Evolutionary conservation across 106 monocot genomes (phyloP), one percentile per base, ranked within the genome.

Genomic region (Amphibolis antarctica): DNA sequence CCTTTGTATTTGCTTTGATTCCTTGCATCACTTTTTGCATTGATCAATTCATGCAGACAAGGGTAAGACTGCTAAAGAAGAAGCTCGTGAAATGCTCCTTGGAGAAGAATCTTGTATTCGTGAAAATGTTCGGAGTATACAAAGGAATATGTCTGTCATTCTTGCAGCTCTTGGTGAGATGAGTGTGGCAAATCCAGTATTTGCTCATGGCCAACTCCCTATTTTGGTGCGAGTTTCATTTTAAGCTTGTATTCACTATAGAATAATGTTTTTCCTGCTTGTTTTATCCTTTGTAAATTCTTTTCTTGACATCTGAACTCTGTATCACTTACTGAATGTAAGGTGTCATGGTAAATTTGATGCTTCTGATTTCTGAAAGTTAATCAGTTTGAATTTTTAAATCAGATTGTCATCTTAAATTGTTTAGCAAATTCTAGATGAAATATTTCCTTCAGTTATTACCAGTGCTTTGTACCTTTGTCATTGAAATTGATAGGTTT

Each of bases 181-280:
- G 80, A 84, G 84, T 44, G 55, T 82, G 55, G 76, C 82, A 23
- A 98, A 91, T 85, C 80, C 98, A 48, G 77, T 98, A 21, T 98
- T 80, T 64, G 74, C 87, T 28, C 98, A 98, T 71, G 78, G 84
- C 44, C 86, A 82, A 55, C 78, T 98, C 23, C 98, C 98, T 69
- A 72, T 76, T 66, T 53, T 91, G 85, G 98, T 98, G 44, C 84
- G 78, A 42, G 28, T 49, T 13, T 46, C 14, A 11, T 12, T 12
- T 58, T 53, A 20, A 1, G n/a, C 36, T 7, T 36, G 36, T 36
- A 36, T 36, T 36, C 7, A 2, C 36, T 36, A 7, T 2, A 36
- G 36, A 4, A 36, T 36, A 7, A 7, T 36, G 36, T 36, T 36
- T 36, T 36, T 36, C 36, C 36, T 36, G 36, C 7, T 36, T 36